Evolutionary conservation across 2,329 filamentous ascomycete genomes (phyloP).

Genomic region (Aspergillus sp.): DNA sequence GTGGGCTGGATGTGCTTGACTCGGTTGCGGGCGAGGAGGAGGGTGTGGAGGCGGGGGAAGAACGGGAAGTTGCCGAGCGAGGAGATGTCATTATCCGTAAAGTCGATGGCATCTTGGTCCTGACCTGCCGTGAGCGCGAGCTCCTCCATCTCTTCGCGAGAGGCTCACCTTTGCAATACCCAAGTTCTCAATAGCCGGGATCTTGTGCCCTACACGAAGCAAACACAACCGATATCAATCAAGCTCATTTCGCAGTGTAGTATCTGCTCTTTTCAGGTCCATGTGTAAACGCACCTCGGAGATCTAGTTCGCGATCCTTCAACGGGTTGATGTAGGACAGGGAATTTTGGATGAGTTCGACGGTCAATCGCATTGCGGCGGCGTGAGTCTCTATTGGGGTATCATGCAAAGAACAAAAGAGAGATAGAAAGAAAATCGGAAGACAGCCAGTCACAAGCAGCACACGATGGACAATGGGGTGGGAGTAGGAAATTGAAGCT

Average conservation of each 20-base stretch:
- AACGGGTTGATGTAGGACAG: conserved; percentile 98
- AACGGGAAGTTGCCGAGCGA: conserved; percentile 89
- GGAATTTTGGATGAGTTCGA: conserved; percentile 89
- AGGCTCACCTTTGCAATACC: conserved; percentile 82
- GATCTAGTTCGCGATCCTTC: conserved; percentile 97
- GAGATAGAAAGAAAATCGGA: neutral
- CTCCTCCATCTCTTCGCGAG: neutral
- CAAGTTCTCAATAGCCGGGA: conserved; percentile 95
- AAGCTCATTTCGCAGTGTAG: conserved; percentile 75
- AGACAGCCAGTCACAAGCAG: neutral
- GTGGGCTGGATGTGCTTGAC: conserved; percentile 76
- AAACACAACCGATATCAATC: conserved; percentile 73
- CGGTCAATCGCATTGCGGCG: conserved; percentile 81
- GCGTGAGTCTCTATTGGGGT: conserved; percentile 16
- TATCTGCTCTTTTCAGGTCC: conserved; percentile 86
- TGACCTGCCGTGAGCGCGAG: conserved; percentile 34
- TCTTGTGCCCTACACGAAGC: conserved; percentile 81
- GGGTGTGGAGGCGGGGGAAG: conserved; percentile 79
- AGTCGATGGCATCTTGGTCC: conserved; percentile 96
- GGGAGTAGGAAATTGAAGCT: neutral
- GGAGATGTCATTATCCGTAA: conserved; percentile 97
- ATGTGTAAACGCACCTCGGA: conserved; percentile 78
- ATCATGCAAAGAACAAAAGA: conserved; percentile 13
- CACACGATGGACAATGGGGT: too few species aligned
- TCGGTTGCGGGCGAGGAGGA: conserved; percentile 88